Evolutionary conservation across 2,329 filamentous ascomycete species (phyloP), one percentile per base, ranked within the genome.

Genomic region (Alternaria dauci): DNA sequence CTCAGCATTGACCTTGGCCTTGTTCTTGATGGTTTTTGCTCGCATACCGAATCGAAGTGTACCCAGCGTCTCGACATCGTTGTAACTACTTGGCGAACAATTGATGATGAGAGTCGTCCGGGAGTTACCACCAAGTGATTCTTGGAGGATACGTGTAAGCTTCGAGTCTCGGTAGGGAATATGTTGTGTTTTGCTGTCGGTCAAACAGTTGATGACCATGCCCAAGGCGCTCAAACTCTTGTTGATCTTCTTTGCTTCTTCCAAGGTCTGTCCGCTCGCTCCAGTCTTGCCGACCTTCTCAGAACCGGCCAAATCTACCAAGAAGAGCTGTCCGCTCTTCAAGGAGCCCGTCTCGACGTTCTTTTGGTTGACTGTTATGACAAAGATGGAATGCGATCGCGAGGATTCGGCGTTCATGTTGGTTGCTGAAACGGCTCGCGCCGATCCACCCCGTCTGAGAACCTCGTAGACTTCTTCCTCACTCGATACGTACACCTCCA

Each of bases 351-450:
- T 97, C 81, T 97, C 94, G 58, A 97, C 89, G 72, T 98, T 97
- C 85, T 98, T 98, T 83, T 98, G 95, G 14, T 93, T 95, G 71
- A 99, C 91, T 43, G 94, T 97, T 75, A 98, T 90, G 76, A 97
- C 93, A 79, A 98, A 97, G 70, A 99, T 98, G 42, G 95, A 98
- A 81, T 99, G 95, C 59, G 95, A 98, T 71, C 95, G 92, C 48
- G 95, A 98, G 1, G 95, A 98, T 78, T 98, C 95, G 79, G 95
- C 91, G 81, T 99, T 99, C 95, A 98, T 98, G 83, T 98, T 98
- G 58, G 95, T 99, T 46, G 94, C 91, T 32, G 95, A 92, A 30
- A 97, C 94, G n/a, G 92, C 92, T 80, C 95, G 87, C 60, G 94
- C 90, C 67, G 90, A 88, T 74, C 94, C 94, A 82, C 95, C 95